Base-by-base conservation (phyloP, 768 basidiomycete genomes). In the Tulasnella sp. region DNA sequence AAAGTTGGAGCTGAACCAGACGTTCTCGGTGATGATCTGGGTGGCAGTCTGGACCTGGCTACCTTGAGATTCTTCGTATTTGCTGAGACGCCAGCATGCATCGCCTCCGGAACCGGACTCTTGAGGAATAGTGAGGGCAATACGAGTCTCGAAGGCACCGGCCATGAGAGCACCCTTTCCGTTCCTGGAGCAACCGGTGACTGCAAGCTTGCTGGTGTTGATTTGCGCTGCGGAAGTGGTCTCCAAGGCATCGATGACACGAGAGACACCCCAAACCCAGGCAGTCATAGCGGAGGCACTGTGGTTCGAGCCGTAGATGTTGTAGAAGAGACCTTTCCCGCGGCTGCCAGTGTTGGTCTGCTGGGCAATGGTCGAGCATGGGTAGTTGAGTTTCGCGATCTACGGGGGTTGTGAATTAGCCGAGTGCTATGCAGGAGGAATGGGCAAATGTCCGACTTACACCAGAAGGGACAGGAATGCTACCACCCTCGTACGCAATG, bases 91-190 rank as follows among this genome's bases (percentile, higher is more conserved):
- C 91, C 91, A 92, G 85, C 89, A 90, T n/a, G 88, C 89, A 28
- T 87, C 88, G 8, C 91, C 90, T 74, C 91, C 90, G 22, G 90
- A 90, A 16, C 91, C 91, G 16, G 90, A 91, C 84, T 92, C 90
- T 84, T 92, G 91, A 6, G 90, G 89, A 81, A 92, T 89, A 7
- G 90, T 91, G 80, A 92, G 86, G 14, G 89, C 89, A 81, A 92
- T 89, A 81, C 90, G 90, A 1, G 86, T 84, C 82, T 92, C 90
- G 83, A 91, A 90, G 37, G 90, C 91, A 41, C 90, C 90, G 41
- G 88, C 90, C 75, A 90, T 87, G 58, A 90, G 86, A 1, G 91
- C 90, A 77, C 90, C 91, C 85, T 92, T 92, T 80, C 91, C 91
- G 82, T 91, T 87, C 64, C 90, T 87, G 34, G 90, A 91, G 84